Percentiles rank a stretch among this genome's conserved stretches.
phyloP scores from a whole-genome alignment of 106 monocot genomes.

The Dactylorhiza incarnata region DNA sequence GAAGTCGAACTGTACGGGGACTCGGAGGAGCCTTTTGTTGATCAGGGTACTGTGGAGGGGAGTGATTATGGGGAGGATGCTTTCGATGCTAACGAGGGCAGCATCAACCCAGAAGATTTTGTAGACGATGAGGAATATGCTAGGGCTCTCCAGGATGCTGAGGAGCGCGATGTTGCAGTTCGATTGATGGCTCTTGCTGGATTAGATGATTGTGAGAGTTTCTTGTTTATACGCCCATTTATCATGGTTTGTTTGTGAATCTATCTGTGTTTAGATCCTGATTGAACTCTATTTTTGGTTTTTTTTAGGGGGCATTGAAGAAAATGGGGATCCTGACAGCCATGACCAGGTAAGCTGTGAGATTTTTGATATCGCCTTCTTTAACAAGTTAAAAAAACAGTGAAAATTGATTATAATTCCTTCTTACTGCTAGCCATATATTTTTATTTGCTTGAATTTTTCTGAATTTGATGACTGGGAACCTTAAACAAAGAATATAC shows the following conservation, averaged over 20 bases:
- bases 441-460: not conserved
- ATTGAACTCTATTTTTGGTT: not conserved
- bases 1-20: conserved; percentile 29
- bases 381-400: no score
- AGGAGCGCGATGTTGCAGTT: conserved; percentile 56
- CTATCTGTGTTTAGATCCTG: not conserved
- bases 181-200: conserved; percentile 79
- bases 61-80: conserved; percentile 75
- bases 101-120: conserved; percentile 54
- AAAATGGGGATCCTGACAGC: not conserved
- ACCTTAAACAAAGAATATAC: not conserved
- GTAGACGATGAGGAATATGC: conserved; percentile 81
- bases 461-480: not conserved
- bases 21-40: conserved; percentile 10
- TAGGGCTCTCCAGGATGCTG: conserved; percentile 82
- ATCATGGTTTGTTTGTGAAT: not conserved
- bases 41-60: conserved; percentile 30
- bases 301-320: conserved; percentile 2
- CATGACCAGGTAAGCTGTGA: not conserved
- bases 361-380: not conserved
- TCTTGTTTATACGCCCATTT: not conserved
- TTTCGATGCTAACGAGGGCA: conserved; percentile 54
- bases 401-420: not conserved
- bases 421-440: not conserved
- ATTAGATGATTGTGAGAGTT: conserved; percentile 58